phyloP scores from a whole-genome alignment of 2,329 filamentous ascomycete species.

The Triangularia verruculosa region DNA sequence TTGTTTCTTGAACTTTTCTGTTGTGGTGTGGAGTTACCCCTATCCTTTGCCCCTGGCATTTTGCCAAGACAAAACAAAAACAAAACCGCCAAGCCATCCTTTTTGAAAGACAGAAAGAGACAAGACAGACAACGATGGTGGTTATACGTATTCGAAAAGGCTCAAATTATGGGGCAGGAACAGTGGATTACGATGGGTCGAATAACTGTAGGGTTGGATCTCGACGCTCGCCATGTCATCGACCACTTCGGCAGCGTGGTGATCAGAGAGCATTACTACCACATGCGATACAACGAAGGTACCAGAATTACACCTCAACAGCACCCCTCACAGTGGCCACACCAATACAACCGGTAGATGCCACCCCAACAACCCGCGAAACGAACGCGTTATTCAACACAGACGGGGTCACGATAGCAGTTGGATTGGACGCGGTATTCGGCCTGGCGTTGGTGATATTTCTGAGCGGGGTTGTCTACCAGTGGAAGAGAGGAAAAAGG shows the following conservation, averaged over 20 bases:
- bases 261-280: background rate
- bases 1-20: background rate
- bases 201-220: background rate
- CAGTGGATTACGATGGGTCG: background rate
- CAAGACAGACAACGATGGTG: background rate
- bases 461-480: slow-evolving; percentile 1
- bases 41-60: background rate
- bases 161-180: background rate
- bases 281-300: background rate
- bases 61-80: background rate
- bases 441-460: slow-evolving; percentile 4
- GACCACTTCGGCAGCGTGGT: background rate
- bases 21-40: background rate
- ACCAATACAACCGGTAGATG: background rate
- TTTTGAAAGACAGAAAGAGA: background rate
- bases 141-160: background rate
- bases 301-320: background rate
- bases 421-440: slow-evolving; percentile 9
- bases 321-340: background rate
- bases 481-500: background rate
- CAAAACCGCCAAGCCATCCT: background rate
- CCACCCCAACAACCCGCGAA: background rate
- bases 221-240: background rate
- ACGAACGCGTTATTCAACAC: background rate
- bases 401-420: slow-evolving; percentile 1